Evolutionary conservation across 2,329 filamentous ascomycete genomes (phyloP).

Genomic region (Fusarium pseudoanthophilum): DNA sequence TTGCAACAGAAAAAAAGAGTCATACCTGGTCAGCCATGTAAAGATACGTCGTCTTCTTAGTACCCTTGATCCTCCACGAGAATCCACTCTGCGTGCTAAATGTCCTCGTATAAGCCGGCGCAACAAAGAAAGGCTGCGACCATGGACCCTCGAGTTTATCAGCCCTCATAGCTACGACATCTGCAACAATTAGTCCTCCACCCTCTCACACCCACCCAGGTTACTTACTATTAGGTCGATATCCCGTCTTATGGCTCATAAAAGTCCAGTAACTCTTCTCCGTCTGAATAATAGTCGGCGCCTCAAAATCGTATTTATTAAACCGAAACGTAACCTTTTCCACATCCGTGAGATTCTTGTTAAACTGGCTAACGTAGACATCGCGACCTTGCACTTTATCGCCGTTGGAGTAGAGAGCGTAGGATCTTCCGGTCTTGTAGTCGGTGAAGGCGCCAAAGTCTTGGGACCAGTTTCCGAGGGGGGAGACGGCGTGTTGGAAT

Average conservation of each 20-base stretch:
- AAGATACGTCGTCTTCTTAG: constrained; percentile 60
- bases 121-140: constrained; percentile 63
- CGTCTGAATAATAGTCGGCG: constrained; percentile 69
- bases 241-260: constrained; percentile 73
- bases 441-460: constrained; percentile 71
- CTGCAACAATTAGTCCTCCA: neutral
- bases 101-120: constrained; percentile 60
- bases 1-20: fast-evolving
- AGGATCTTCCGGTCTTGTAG: constrained; percentile 65
- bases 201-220: too few species aligned
- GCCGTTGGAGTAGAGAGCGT: constrained; percentile 69
- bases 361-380: constrained; percentile 66
- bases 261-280: constrained; percentile 68
- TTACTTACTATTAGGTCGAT: constrained; percentile 63
- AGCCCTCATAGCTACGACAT: constrained; percentile 66
- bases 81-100: constrained; percentile 64
- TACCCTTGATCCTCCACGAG: constrained; percentile 56
- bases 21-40: constrained; percentile 58
- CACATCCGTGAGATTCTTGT: constrained; percentile 61
- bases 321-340: constrained; percentile 65
- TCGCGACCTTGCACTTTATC: constrained; percentile 65
- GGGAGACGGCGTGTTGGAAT: constrained; percentile 63
- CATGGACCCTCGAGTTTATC: constrained; percentile 60
- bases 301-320: constrained; percentile 69
- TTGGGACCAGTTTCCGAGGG: constrained; percentile 71